Base-by-base conservation (phyloP, 768 basidiomycete genomes). In the Suillus fuscotomentosus region DNA sequence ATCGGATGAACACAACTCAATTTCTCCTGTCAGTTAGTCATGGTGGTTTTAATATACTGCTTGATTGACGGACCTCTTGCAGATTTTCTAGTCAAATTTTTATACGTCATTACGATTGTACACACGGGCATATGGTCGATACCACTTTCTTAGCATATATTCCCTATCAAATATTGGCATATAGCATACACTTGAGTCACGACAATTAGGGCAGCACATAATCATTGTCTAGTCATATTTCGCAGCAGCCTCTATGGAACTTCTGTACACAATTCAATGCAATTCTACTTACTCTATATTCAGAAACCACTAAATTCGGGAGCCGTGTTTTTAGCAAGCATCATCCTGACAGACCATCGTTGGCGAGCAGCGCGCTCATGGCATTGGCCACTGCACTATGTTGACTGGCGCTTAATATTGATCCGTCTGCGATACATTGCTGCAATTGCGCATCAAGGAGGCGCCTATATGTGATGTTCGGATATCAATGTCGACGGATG, bases 371-470 rank as follows among this genome's bases (percentile, higher is more conserved):
- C 2, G 76, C 78, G n/a, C 73, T 69, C 51, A 84, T 83, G 8
- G 82, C 80, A 11, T 73, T 81, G 15, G 84, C 64, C 15, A 93
- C 83, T 11, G 86, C 82, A 66, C 84, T 84, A n/a, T 83, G 80
- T 36, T 80, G 77, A 7, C 79, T 80, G 41, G 82, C 70, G 27
- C 79, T 78, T 24, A 86, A 72, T 61, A 82, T 73, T 0, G 75
- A 76, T n/a, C 87, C 88, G 13, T 83, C 80, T 70, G 93, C 90
- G 27, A 95, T 82, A 70, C 84, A 84, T 60, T 77, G 82, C 57
- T 84, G 78, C 24, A 95, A 79, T 70, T 92, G 86, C 5, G 81
- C 83, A 68, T 92, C 89, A 9, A 95, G 78, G 17, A 95, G 76
- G 60, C 86, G 84, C 59, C 93, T 90, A 8, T 50, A 24, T 14